Percentiles rank a stretch among this genome's conserved stretches.
Evolutionary conservation across 805 yeast genomes (phyloP).

Genomic region (Yarrowia sp.): DNA sequence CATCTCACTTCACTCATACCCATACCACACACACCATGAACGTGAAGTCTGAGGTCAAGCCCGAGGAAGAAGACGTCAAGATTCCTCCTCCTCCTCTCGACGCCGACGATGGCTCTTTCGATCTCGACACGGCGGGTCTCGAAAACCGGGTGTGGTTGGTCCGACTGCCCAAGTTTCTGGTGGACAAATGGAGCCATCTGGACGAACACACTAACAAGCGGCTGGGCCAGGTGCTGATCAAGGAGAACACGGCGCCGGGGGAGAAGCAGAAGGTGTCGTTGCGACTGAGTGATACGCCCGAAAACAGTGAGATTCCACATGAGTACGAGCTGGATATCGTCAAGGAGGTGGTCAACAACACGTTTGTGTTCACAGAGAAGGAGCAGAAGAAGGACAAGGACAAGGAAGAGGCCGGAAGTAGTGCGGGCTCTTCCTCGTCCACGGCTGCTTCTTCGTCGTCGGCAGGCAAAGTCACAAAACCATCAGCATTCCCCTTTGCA

Average conservation of each 20-base stretch:
- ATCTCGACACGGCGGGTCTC: slow-evolving; percentile 69
- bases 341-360: slow-evolving; percentile 81
- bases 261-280: slow-evolving; percentile 51
- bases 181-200: slow-evolving; percentile 78
- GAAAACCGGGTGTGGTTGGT: slow-evolving; percentile 89
- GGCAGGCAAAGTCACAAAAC: slow-evolving; percentile 26
- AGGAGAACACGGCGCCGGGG: slow-evolving; percentile 50
- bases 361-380: slow-evolving; percentile 86
- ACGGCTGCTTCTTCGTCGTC: too few species aligned
- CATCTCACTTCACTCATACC: too few species aligned
- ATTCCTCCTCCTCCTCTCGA: slow-evolving; percentile 44
- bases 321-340: slow-evolving; percentile 81
- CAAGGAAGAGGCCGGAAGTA: too few species aligned
- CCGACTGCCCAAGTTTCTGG: slow-evolving; percentile 83
- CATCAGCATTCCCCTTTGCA: slow-evolving; percentile 30
- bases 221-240: slow-evolving; percentile 77
- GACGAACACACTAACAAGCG: slow-evolving; percentile 71
- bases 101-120: slow-evolving; percentile 47
- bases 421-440: too few species aligned
- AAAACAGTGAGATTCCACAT: slow-evolving; percentile 70
- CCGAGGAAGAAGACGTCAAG: slow-evolving; percentile 23
- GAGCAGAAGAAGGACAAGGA: slow-evolving; percentile 60
- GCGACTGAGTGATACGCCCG: slow-evolving; percentile 52
- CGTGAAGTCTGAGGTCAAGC: slow-evolving; percentile 19
- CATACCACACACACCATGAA: slow-evolving; percentile 1